A percentile compares a stretch with the other conserved stretches of the same genome.
phyloP scores from a whole-genome alignment of 2,329 filamentous ascomycete species.

The Aspergillus quadrilineatus region DNA sequence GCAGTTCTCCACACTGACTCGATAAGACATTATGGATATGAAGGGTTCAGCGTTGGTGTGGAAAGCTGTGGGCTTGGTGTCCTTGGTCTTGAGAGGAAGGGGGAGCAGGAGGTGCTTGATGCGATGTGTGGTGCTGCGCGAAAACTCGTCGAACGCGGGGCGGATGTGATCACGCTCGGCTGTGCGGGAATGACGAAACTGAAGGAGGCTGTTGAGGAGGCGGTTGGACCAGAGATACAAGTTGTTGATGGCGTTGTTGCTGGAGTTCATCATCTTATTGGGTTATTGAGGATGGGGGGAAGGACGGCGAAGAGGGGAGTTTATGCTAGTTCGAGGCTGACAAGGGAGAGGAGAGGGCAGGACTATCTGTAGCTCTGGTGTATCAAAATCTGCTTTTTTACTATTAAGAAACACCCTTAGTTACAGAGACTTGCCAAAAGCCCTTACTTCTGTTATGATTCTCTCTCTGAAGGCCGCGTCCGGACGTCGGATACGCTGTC shows the following conservation, averaged over 20 bases:
- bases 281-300: conserved; percentile 27
- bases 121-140: conserved; percentile 41
- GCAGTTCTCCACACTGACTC: conserved; percentile 43
- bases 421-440: no score
- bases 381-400: no score
- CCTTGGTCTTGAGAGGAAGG: conserved; percentile 43
- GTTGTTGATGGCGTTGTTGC: conserved; percentile 54
- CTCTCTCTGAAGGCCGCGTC: no score
- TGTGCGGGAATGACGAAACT: conserved; percentile 53
- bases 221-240: conserved; percentile 46
- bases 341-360: conserved; percentile 27
- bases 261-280: conserved; percentile 33
- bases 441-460: no score
- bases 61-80: conserved; percentile 46
- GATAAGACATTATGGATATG: conserved; percentile 45
- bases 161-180: conserved; percentile 46
- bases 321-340: conserved; percentile 29
- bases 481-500: no score
- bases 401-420: no score
- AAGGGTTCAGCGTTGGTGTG: conserved; percentile 45
- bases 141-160: conserved; percentile 43
- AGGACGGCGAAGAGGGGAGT: conserved; percentile 32
- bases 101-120: conserved; percentile 4
- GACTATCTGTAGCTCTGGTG: conserved; percentile 26
- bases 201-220: conserved; percentile 47